phyloP scores from a whole-genome alignment of 371 early-diverging fungal species.

The Syncephalastrum monosporum region DNA sequence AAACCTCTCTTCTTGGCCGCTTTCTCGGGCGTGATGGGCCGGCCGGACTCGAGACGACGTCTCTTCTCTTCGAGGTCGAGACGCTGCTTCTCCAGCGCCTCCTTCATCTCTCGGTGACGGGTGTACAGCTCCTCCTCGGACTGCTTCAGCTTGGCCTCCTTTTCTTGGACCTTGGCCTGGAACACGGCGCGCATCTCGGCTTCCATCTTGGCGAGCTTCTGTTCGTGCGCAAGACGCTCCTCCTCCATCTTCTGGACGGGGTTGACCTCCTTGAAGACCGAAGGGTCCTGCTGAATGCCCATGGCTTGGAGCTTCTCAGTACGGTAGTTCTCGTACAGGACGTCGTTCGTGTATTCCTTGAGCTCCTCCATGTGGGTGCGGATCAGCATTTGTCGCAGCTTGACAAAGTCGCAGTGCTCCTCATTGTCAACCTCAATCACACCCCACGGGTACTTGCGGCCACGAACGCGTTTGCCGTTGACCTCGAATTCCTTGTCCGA shows the following conservation, averaged over 20 bases:
- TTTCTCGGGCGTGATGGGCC: slow-evolving; percentile 86
- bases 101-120: slow-evolving; percentile 96
- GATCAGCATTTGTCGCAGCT: slow-evolving; percentile 89
- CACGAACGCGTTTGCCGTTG: slow-evolving; percentile 85
- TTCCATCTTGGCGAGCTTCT: slow-evolving; percentile 96
- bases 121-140: slow-evolving; percentile 96
- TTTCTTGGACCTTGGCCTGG: slow-evolving; percentile 97
- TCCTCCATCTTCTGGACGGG: slow-evolving; percentile 92
- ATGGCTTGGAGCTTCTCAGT: slow-evolving; percentile 82
- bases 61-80: slow-evolving; percentile 92
- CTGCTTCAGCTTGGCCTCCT: slow-evolving; percentile 95
- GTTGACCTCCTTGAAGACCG: slow-evolving; percentile 83
- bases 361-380: slow-evolving; percentile 92
- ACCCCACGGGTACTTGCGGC: slow-evolving; percentile 96
- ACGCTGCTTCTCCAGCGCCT: slow-evolving; percentile 92
- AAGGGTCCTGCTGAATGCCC: slow-evolving; percentile 80
- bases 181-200: slow-evolving; percentile 97
- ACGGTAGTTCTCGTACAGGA: slow-evolving; percentile 96
- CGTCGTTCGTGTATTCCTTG: slow-evolving; percentile 91
- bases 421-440: slow-evolving; percentile 92
- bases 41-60: slow-evolving; percentile 80
- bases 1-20: slow-evolving; percentile 80
- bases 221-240: slow-evolving; percentile 90
- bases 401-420: slow-evolving; percentile 92
- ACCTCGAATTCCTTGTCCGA: slow-evolving; percentile 87